Evolutionary conservation across 2,329 filamentous ascomycete species (phyloP).

Genomic region (Phaeoacremonium minimum): DNA sequence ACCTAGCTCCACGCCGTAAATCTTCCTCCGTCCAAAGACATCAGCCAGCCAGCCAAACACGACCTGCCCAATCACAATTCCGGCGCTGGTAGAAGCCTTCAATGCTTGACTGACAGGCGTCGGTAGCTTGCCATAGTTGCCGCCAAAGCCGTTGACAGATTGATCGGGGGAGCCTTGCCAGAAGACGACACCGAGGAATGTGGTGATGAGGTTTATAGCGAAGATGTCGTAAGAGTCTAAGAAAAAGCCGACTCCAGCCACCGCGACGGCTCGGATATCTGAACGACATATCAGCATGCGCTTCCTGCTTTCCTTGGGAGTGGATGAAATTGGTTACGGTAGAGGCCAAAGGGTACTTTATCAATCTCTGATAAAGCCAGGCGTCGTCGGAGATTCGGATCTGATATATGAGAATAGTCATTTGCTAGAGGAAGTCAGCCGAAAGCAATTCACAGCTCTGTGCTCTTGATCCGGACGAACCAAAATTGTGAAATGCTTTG

Average conservation of each 20-base stretch:
- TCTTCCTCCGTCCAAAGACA: conserved; percentile 68
- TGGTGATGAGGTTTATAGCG: conserved; percentile 70
- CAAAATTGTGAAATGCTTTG: conserved; percentile 68
- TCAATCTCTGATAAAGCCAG: conserved; percentile 76
- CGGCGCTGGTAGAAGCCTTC: conserved; percentile 76
- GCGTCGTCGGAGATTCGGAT: conserved; percentile 72
- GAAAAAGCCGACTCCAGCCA: conserved; percentile 80
- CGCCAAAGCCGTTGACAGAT: conserved; percentile 39
- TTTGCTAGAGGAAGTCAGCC: conserved; percentile 16
- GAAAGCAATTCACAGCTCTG: conserved; percentile 15
- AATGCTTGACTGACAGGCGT: conserved; percentile 65
- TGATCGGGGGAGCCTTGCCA: conserved; percentile 48
- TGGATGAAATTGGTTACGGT: conserved; percentile 41
- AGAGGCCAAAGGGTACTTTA: conserved; percentile 72
- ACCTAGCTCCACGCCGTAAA: conserved; percentile 76
- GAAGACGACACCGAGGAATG: conserved; percentile 72
- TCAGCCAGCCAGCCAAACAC: conserved; percentile 76
- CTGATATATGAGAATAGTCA: conserved; percentile 52
- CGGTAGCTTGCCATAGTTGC: conserved; percentile 54
- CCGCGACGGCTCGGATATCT: conserved; percentile 67
- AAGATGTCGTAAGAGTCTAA: conserved; percentile 81
- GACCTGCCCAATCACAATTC: conserved; percentile 74
- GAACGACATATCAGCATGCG: conserved; percentile 1
- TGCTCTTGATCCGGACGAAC: conserved; percentile 8
- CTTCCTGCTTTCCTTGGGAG: not conserved